phyloP scores from a whole-genome alignment of 768 basidiomycete species.

The Tulasnella sp. region DNA sequence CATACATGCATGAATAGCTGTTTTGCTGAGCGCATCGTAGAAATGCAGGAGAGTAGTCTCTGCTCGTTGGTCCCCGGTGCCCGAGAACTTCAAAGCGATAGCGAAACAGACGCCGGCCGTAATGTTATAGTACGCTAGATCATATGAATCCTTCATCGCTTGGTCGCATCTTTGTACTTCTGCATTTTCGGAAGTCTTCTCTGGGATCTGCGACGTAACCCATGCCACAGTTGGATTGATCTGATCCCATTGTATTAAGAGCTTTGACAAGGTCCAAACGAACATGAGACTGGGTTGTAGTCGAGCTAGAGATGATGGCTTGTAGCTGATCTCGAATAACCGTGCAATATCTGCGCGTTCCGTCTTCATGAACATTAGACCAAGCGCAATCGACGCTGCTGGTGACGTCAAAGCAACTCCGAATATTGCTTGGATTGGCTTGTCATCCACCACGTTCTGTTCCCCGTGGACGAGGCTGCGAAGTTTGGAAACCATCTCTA shows the following conservation, averaged over 20 bases:
- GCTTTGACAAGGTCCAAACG: slow-evolving; percentile 63
- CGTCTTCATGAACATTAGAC: slow-evolving; percentile 85
- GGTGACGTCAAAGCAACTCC: slow-evolving; percentile 88
- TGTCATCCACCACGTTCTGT: slow-evolving; percentile 29
- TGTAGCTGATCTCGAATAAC: slow-evolving; percentile 72
- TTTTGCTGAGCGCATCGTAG: slow-evolving; percentile 60
- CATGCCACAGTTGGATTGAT: slow-evolving; percentile 66
- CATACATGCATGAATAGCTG: slow-evolving; percentile 15
- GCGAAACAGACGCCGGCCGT: slow-evolving; percentile 86
- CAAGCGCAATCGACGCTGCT: slow-evolving; percentile 80
- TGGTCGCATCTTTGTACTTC: slow-evolving; percentile 20
- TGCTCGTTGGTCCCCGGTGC: slow-evolving; percentile 84
- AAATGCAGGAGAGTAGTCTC: slow-evolving; percentile 71
- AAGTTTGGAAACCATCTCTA: slow-evolving; percentile 54
- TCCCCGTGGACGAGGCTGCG: slow-evolving; percentile 71
- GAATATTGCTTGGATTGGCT: slow-evolving; percentile 38
- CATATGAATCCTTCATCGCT: slow-evolving; percentile 54
- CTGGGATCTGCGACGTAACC: slow-evolving; percentile 60
- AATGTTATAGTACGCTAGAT: slow-evolving; percentile 87
- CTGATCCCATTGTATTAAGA: slow-evolving; percentile 78
- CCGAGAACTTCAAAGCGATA: slow-evolving; percentile 86
- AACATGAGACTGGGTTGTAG: slow-evolving; percentile 84
- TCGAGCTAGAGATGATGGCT: slow-evolving; percentile 65
- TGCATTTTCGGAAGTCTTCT: slow-evolving; percentile 32
- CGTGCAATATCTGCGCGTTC: slow-evolving; percentile 78